phyloP scores from a whole-genome alignment of 345 rosid species.

The Ricinus communis region DNA sequence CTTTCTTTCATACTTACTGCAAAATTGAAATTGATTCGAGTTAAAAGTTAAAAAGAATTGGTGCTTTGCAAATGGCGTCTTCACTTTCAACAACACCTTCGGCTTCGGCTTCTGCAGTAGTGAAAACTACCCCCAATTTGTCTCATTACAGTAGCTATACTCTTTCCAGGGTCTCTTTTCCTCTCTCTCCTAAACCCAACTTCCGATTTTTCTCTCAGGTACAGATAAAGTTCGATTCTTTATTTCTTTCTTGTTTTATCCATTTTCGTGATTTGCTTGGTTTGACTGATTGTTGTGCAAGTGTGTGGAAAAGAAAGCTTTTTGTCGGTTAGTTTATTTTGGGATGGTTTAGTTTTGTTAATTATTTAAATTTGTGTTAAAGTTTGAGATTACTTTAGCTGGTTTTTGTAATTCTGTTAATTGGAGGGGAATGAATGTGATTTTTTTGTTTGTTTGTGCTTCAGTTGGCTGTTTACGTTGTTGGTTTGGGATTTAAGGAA shows the following conservation, averaged over 20 bases:
- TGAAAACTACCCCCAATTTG: constrained; percentile 34
- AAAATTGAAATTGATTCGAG: not conserved
- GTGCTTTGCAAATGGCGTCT: constrained; percentile 45
- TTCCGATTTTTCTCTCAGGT: constrained; percentile 55
- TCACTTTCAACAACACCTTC: constrained; percentile 46
- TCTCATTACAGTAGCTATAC: constrained; percentile 23
- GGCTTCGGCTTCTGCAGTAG: constrained; percentile 38
- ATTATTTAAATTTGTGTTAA: not conserved
- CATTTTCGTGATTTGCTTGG: not conserved
- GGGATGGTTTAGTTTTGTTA: not conserved
- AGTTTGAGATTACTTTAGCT: constrained; percentile 4
- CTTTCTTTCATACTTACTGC: not conserved
- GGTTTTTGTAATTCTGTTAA: not conserved
- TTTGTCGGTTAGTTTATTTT: not conserved
- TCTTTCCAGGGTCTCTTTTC: constrained; percentile 40
- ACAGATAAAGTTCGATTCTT: not conserved
- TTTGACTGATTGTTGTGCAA: not conserved
- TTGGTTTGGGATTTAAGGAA: too few relatives aligned
- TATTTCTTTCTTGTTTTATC: too few relatives aligned
- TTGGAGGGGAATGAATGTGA: not conserved
- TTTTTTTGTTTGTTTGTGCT: not conserved
- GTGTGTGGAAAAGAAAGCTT: not conserved
- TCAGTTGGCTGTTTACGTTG: not conserved
- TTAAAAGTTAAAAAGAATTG: not conserved
- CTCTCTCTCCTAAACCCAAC: constrained; percentile 43